A percentile compares a stretch with the other conserved stretches of the same genome.
phyloP scores from a whole-genome alignment of 2,329 filamentous ascomycete genomes.

The Colletotrichum spinosum region DNA sequence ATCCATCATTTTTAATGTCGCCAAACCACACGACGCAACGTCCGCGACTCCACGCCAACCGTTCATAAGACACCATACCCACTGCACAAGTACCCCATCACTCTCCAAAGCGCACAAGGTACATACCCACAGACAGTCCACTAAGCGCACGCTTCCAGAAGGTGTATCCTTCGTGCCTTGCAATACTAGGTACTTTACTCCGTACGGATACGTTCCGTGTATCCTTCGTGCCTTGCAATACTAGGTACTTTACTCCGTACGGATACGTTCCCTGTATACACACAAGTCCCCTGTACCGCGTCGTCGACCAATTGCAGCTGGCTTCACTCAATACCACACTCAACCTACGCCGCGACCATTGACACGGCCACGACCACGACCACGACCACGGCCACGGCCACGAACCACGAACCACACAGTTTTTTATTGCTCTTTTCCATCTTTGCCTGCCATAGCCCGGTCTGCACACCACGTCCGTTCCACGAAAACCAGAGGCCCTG shows the following conservation, averaged over 20 bases:
- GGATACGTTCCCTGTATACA: background rate
- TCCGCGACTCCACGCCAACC: too few species aligned
- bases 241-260: too few species aligned
- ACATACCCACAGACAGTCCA: too few species aligned
- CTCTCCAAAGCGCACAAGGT: background rate
- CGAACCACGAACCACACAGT: background rate
- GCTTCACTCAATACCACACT: constrained; percentile 22
- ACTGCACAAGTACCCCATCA: too few species aligned
- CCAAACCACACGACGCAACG: constrained; percentile 3
- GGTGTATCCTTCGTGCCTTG: too few species aligned
- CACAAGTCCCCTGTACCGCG: constrained; percentile 20
- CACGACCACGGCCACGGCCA: constrained; percentile 7
- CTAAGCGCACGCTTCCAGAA: too few species aligned
- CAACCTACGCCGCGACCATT: constrained; percentile 22
- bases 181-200: too few species aligned
- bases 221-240: background rate
- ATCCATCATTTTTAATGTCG: constrained; percentile 25
- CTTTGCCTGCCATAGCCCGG: too few species aligned
- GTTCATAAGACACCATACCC: too few species aligned
- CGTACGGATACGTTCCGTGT: too few species aligned
- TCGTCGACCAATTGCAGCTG: constrained; percentile 26
- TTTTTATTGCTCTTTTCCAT: constrained; percentile 19
- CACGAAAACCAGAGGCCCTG: constrained; percentile 17
- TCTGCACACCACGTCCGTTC: constrained; percentile 17
- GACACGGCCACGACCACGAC: constrained; percentile 17